phyloP scores from a whole-genome alignment of 2,329 filamentous ascomycete species.

The Phialophora verrucosa region DNA sequence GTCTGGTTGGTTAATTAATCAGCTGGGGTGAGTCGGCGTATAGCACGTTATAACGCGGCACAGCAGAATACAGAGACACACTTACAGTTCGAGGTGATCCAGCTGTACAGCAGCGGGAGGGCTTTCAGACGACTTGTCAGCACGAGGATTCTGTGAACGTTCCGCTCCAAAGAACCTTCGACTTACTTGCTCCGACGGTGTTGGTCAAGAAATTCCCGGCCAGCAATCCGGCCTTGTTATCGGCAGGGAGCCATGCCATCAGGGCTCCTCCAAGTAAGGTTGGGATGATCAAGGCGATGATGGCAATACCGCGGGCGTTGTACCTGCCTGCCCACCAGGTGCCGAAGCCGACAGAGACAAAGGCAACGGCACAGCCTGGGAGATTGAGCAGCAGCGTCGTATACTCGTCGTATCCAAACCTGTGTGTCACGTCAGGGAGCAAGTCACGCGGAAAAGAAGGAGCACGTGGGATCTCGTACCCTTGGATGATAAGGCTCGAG shows the following conservation, averaged over 20 bases:
- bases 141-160: not conserved
- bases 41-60: not conserved
- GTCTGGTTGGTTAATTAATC: slow-evolving; percentile 25
- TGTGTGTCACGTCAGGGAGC: slow-evolving; percentile 37
- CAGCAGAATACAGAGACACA: not conserved
- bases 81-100: slow-evolving; percentile 52
- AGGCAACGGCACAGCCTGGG: slow-evolving; percentile 52
- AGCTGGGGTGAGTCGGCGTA: not conserved
- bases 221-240: slow-evolving; percentile 50
- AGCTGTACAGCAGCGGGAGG: slow-evolving; percentile 52
- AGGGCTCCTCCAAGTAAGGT: slow-evolving; percentile 53
- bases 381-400: slow-evolving; percentile 54
- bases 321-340: slow-evolving; percentile 48
- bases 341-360: slow-evolving; percentile 49
- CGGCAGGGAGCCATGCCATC: slow-evolving; percentile 45
- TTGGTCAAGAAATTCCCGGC: slow-evolving; percentile 54
- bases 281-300: slow-evolving; percentile 53
- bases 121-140: slow-evolving; percentile 27
- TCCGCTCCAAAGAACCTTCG: not conserved
- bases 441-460: too few species aligned
- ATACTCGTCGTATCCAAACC: slow-evolving; percentile 52
- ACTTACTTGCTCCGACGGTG: slow-evolving; percentile 46
- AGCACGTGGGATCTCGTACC: slow-evolving; percentile 31
- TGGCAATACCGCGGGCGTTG: slow-evolving; percentile 50
- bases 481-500: slow-evolving; percentile 49